Evolutionary conservation across 2,329 filamentous ascomycete genomes (phyloP).

Genomic region (Plectosphaerella cucumerina): DNA sequence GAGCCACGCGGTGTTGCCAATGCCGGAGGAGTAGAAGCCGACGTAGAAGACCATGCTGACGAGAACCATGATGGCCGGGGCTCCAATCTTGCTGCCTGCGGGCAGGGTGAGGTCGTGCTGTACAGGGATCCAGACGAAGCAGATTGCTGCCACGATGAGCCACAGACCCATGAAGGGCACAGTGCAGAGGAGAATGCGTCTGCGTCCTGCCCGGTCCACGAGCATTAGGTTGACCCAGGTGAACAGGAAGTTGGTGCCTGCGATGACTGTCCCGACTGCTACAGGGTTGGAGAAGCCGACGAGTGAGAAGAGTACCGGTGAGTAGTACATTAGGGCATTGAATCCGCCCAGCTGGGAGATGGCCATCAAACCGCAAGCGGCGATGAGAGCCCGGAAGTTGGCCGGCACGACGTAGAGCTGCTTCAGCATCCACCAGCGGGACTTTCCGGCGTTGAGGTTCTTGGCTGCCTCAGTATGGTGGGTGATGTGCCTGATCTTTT

Average conservation of each 20-base stretch:
- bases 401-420: conserved; percentile 37
- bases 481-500: conserved; percentile 39
- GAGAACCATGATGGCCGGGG: conserved; percentile 28
- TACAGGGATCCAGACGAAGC: conserved; percentile 42
- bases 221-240: conserved; percentile 41
- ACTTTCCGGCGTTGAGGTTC: conserved; percentile 32
- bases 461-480: conserved; percentile 32
- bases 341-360: conserved; percentile 48
- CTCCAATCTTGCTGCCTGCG: conserved; percentile 22
- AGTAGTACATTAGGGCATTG: conserved; percentile 49
- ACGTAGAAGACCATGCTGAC: conserved; percentile 39
- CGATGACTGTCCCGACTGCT: conserved; percentile 39
- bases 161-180: conserved; percentile 39
- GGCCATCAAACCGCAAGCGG: conserved; percentile 47
- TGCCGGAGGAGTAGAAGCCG: conserved; percentile 36
- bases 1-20: conserved; percentile 44
- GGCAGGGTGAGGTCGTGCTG: conserved; percentile 34
- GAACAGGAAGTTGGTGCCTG: conserved; percentile 44
- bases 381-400: conserved; percentile 40
- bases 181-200: conserved; percentile 36
- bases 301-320: conserved; percentile 41
- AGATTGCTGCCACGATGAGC: conserved; percentile 35
- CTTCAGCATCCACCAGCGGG: conserved; percentile 35
- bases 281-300: conserved; percentile 45
- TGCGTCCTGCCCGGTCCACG: conserved; percentile 40